Conservation (phyloP, 164 flowering plant species). For the Vitis rupestris region DNA sequence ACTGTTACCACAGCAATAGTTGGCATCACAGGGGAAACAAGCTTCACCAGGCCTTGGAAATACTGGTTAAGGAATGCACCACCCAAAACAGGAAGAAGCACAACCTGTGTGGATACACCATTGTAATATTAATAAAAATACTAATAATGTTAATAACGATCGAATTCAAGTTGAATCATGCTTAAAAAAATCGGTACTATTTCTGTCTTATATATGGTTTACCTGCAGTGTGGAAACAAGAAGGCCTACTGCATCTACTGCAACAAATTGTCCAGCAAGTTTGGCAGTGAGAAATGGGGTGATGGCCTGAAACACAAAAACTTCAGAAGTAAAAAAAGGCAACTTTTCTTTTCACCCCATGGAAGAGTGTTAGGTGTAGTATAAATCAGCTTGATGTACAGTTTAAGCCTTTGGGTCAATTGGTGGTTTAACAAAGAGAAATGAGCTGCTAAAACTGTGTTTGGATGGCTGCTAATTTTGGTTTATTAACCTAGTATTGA, state of each 20-base stretch:
- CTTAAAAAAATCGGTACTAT: no score
- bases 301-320: constrained; percentile 60
- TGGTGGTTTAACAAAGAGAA: no score
- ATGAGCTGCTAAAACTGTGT: no score
- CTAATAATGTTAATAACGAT: neutral
- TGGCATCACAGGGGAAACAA: constrained; percentile 84
- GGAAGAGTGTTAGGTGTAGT: neutral
- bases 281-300: constrained; percentile 86
- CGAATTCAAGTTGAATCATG: neutral
- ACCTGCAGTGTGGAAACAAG: constrained; percentile 82
- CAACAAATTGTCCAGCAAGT: constrained; percentile 90
- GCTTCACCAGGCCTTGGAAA: constrained; percentile 58
- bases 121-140: no score
- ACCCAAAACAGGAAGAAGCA: constrained; percentile 77
- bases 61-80: constrained; percentile 87
- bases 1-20: constrained; percentile 78
- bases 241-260: constrained; percentile 81
- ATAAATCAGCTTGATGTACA: no score
- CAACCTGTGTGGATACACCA: constrained; percentile 46
- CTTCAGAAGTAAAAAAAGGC: no score
- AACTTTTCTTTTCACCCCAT: neutral
- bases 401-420: no score
- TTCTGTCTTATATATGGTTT: neutral
- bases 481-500: no score
- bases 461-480: no score